phyloP scores from a whole-genome alignment of 1,284 basidiomycete genomes.

The Peniophora sp. region DNA sequence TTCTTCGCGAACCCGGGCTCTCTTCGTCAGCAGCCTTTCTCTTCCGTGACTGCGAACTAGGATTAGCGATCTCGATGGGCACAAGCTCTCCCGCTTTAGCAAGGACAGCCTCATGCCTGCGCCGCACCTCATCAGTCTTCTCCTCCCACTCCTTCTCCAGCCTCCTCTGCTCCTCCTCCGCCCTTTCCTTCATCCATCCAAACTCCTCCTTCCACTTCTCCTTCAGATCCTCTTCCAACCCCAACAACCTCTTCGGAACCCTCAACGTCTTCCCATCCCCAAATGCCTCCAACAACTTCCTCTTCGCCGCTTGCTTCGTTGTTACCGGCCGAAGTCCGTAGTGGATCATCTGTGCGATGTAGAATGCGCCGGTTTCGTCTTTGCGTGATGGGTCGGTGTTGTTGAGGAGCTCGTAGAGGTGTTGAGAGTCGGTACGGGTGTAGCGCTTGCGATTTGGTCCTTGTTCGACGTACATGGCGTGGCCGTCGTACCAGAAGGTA shows the following conservation, averaged over 20 bases:
- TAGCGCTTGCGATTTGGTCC: no score
- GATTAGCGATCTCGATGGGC: no score
- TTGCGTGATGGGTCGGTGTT: constrained; percentile 8
- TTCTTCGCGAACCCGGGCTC: no score
- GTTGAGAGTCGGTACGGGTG: no score
- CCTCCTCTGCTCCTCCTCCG: not conserved
- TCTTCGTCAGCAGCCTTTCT: no score
- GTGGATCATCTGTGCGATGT: constrained; percentile 17
- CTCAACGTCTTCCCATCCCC: constrained; percentile 7
- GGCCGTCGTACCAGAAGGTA: no score
- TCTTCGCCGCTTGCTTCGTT: constrained; percentile 18
- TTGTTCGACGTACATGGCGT: no score
- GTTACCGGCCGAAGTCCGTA: constrained; percentile 15
- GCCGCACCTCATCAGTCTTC: not conserved
- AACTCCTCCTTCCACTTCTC: constrained; percentile 4
- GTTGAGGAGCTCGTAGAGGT: no score
- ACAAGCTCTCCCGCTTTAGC: no score
- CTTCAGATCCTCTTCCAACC: constrained; percentile 11
- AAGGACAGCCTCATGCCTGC: not conserved
- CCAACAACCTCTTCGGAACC: constrained; percentile 11
- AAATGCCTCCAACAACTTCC: constrained; percentile 15
- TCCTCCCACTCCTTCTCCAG: not conserved
- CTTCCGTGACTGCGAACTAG: no score
- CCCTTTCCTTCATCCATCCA: not conserved
- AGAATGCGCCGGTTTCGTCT: constrained; percentile 17